Evolutionary conservation across 345 rosid genomes (phyloP).

Genomic region (Cardamine resedifolia): DNA sequence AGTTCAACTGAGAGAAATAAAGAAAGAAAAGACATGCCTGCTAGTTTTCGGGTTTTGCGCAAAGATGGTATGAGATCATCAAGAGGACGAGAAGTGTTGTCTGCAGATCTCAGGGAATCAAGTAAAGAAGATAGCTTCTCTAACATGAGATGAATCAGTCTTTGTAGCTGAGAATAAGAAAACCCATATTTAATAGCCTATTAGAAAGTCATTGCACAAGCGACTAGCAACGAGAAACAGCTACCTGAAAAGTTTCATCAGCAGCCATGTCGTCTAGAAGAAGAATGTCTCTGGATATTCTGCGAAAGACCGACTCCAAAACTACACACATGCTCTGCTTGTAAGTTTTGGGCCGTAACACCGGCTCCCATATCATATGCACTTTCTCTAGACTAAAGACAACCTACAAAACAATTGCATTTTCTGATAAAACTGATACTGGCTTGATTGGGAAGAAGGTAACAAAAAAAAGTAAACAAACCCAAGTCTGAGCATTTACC

Average conservation of each 20-base stretch:
- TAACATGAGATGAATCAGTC: constrained; percentile 71
- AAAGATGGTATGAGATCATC: constrained; percentile 75
- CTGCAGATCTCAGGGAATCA: constrained; percentile 54
- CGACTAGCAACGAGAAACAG: constrained; percentile 4
- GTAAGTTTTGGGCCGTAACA: constrained; percentile 72
- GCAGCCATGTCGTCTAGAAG: constrained; percentile 96
- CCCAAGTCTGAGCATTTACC: constrained; percentile 43
- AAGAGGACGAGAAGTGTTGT: constrained; percentile 40
- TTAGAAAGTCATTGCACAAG: constrained; percentile 2
- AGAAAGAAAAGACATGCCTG: constrained; percentile 51
- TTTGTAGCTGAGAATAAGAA: constrained; percentile 68
- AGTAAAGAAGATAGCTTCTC: constrained; percentile 66
- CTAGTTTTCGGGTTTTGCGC: constrained; percentile 73
- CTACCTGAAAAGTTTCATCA: constrained; percentile 91
- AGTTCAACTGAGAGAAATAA: neutral
- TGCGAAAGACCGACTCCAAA: constrained; percentile 77
- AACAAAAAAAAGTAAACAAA: constrained; percentile 5
- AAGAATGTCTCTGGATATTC: constrained; percentile 73
- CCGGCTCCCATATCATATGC: constrained; percentile 90
- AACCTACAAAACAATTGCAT: constrained; percentile 49
- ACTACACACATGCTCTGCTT: constrained; percentile 78
- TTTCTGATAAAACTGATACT: constrained; percentile 15
- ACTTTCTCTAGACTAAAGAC: constrained; percentile 91
- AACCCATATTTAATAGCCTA: neutral
- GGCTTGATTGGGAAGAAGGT: neutral